Evolutionary conservation across 805 yeast species (phyloP).

Genomic region (Barnettozyma sp.): DNA sequence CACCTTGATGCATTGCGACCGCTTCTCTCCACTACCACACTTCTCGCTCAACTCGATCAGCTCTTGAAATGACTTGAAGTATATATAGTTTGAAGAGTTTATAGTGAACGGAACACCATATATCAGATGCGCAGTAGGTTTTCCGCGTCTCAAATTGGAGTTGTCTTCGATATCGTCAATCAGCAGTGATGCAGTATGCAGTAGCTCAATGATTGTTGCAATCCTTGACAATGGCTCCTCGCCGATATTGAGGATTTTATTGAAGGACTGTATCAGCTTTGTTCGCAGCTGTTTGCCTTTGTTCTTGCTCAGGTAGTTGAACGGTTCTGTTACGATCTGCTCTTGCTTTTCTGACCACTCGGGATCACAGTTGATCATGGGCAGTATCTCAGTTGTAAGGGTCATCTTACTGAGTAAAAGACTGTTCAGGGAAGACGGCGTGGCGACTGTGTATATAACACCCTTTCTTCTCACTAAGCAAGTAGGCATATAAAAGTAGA

Average conservation of each 20-base stretch:
- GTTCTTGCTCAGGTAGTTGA: constrained; percentile 18
- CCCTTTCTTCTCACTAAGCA: too few species aligned
- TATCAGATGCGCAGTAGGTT: constrained; percentile 68
- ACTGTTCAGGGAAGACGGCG: too few species aligned
- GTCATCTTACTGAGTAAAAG: too few species aligned
- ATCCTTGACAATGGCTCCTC: constrained; percentile 32
- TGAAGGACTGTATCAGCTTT: constrained; percentile 45
- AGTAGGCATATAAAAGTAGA: too few species aligned
- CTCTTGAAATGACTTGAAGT: constrained; percentile 60
- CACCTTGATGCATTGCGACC: constrained; percentile 31
- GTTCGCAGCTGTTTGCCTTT: constrained; percentile 23
- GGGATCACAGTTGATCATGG: constrained; percentile 7
- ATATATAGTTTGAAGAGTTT: constrained; percentile 77
- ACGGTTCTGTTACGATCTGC: constrained; percentile 20
- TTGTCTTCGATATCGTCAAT: constrained; percentile 88
- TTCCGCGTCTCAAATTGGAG: constrained; percentile 66
- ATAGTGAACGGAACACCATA: constrained; percentile 78
- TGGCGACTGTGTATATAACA: too few species aligned
- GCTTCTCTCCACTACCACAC: constrained; percentile 1
- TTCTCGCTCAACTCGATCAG: constrained; percentile 30
- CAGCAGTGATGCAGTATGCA: constrained; percentile 61
- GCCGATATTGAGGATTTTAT: constrained; percentile 42
- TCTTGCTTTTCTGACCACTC: constrained; percentile 9
- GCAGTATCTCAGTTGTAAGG: constrained; percentile 1
- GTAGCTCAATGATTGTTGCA: constrained; percentile 43